Conservation (phyloP, 495 filamentous ascomycete genomes). For the Talaromyces borbonicus region DNA sequence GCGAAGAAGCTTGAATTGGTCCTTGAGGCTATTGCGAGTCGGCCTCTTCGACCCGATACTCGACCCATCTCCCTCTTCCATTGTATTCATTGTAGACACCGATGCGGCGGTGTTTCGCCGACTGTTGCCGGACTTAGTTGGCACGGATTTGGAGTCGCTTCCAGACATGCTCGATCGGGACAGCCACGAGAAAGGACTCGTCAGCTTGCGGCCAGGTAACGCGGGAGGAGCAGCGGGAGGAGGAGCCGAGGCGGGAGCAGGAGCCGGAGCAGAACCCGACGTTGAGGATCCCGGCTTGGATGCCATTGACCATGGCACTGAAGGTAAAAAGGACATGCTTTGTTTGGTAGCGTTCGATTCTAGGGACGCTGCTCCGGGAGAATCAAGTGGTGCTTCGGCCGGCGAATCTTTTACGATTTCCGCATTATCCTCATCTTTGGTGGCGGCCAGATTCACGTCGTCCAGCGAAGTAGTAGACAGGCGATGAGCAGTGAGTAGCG, state of each 20-base stretch:
- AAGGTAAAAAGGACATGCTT: conserved; percentile 37
- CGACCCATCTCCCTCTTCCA: conserved; percentile 42
- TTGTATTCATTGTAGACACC: conserved; percentile 61
- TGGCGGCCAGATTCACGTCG: conserved; percentile 58
- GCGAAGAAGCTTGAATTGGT: conserved; percentile 76
- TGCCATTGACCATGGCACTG: conserved; percentile 41
- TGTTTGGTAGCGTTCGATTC: conserved; percentile 16
- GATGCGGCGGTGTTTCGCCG: conserved; percentile 68
- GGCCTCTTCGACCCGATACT: conserved; percentile 33
- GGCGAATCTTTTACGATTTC: conserved; percentile 14
- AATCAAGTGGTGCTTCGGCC: conserved; percentile 45
- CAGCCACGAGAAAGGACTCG: conserved; percentile 76
- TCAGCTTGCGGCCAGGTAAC: conserved; percentile 52
- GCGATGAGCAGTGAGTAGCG: conserved; percentile 49
- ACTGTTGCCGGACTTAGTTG: conserved; percentile 34
- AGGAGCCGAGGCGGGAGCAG: conserved; percentile 30
- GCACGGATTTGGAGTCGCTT: conserved; percentile 49
- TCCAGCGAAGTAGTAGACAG: conserved; percentile 58
- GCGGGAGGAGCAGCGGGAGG: conserved; percentile 32
- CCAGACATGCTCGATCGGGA: conserved; percentile 57
- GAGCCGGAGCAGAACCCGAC: conserved; percentile 25
- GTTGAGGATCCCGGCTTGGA: too few relatives aligned
- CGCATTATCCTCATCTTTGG: conserved; percentile 25
- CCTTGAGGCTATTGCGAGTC: conserved; percentile 61
- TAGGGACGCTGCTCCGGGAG: conserved; percentile 18